phyloP scores from a whole-genome alignment of 176 grass and related monocot genomes.

The Oryza meridionalis region DNA sequence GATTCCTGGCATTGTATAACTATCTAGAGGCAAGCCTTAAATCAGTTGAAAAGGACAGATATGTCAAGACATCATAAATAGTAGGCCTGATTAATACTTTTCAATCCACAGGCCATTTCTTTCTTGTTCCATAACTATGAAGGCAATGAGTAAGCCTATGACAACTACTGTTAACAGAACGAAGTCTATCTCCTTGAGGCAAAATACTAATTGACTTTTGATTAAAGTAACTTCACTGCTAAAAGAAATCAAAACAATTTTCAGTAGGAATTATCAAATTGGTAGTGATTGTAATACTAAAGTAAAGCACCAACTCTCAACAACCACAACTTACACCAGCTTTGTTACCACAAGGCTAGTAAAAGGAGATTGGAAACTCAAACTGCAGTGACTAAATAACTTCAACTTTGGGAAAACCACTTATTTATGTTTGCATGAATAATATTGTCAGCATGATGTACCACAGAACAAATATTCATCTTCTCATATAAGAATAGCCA shows the following conservation, averaged over 20 bases:
- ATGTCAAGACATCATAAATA: not conserved
- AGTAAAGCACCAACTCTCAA: not conserved
- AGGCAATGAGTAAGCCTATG: constrained; percentile 11
- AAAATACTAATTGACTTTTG: constrained; percentile 31
- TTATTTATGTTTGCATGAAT: not conserved
- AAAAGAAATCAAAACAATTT: constrained; percentile 8
- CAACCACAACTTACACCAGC: constrained; percentile 1
- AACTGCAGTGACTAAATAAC: not conserved
- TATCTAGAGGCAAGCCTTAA: constrained; percentile 14
- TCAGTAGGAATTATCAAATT: not conserved
- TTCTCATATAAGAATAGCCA: not conserved
- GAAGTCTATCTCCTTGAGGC: not conserved
- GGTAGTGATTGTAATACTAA: not conserved
- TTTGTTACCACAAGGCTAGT: not conserved
- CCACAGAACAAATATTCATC: not conserved
- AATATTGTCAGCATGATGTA: not conserved
- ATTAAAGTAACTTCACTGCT: constrained; percentile 19
- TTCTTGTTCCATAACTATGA: constrained; percentile 23
- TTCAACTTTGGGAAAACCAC: not conserved
- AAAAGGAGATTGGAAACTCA: not conserved
- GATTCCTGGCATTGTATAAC: not conserved
- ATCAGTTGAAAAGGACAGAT: not conserved
- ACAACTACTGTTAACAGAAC: constrained; percentile 33
- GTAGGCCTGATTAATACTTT: constrained; percentile 1
- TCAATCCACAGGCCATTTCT: not conserved